Conservation (phyloP, 1,139 yeast genomes). For the Yamadazyma taylorii region DNA sequence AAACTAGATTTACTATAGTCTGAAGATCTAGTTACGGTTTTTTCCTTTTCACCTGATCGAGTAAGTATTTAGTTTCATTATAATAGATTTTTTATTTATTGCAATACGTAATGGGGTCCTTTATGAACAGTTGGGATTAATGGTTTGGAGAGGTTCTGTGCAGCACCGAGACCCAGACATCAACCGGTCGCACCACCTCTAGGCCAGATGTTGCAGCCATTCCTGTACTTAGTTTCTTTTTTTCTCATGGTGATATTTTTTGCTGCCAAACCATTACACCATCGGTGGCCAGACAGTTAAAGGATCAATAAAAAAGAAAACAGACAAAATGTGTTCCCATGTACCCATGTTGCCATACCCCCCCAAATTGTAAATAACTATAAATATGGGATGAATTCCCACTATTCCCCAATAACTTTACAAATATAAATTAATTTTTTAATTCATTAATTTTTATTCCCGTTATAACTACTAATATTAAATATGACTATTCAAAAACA, state of each 20-base stretch:
- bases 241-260: slow-evolving; percentile 1
- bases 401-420: background rate
- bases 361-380: background rate
- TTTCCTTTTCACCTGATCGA: background rate
- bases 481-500: slow-evolving; percentile 32
- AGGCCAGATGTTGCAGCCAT: background rate
- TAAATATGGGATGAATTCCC: slow-evolving; percentile 7
- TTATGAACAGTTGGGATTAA: background rate
- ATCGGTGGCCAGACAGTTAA: background rate
- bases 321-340: background rate
- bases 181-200: no score
- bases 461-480: no score
- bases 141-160: background rate
- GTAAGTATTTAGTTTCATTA: background rate
- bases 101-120: slow-evolving; percentile 3
- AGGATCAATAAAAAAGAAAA: background rate
- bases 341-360: background rate
- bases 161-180: background rate
- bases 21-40: no score
- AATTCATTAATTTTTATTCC: background rate
- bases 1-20: no score
- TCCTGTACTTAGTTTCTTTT: slow-evolving; percentile 2
- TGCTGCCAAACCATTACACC: slow-evolving; percentile 1
- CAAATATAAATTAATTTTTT: background rate
- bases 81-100: background rate